Evolutionary conservation across 192 early-diverging fungal genomes (phyloP).

Genomic region (Chytriomyces sp.): DNA sequence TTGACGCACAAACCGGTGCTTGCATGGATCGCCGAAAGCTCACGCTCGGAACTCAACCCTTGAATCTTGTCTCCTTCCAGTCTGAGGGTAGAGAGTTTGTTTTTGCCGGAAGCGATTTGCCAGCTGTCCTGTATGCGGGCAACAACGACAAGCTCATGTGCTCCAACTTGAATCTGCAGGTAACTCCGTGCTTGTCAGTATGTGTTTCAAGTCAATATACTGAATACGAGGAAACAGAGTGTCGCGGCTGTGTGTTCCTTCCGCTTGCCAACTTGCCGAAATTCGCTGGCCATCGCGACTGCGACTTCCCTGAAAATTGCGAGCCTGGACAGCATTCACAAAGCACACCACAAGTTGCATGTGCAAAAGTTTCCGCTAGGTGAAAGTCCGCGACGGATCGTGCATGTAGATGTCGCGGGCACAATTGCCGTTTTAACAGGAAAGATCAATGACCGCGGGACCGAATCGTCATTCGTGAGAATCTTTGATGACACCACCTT

Average conservation of each 20-base stretch:
- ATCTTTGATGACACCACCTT: constrained; percentile 74
- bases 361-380: constrained; percentile 63
- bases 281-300: constrained; percentile 67
- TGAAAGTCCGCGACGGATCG: constrained; percentile 73
- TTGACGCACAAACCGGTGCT: constrained; percentile 42
- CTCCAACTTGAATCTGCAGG: constrained; percentile 82
- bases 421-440: constrained; percentile 69
- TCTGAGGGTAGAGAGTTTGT: constrained; percentile 49
- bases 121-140: constrained; percentile 73
- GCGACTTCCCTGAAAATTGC: constrained; percentile 67
- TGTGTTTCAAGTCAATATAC: too few relatives aligned
- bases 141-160: constrained; percentile 71
- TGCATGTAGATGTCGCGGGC: constrained; percentile 53
- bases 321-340: constrained; percentile 77
- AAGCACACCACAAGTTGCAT: constrained; percentile 91
- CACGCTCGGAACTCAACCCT: constrained; percentile 77
- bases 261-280: not conserved
- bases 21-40: constrained; percentile 61
- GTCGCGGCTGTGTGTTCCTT: constrained; percentile 23
- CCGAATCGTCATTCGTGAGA: constrained; percentile 55
- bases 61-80: constrained; percentile 60
- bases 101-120: constrained; percentile 82
- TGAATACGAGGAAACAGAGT: too few relatives aligned
- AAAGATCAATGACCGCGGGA: constrained; percentile 40
- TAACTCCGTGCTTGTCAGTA: too few relatives aligned